Evolutionary conservation across 1,284 basidiomycete genomes (phyloP).

Genomic region (Apiotrichum mycotoxinovorans): DNA sequence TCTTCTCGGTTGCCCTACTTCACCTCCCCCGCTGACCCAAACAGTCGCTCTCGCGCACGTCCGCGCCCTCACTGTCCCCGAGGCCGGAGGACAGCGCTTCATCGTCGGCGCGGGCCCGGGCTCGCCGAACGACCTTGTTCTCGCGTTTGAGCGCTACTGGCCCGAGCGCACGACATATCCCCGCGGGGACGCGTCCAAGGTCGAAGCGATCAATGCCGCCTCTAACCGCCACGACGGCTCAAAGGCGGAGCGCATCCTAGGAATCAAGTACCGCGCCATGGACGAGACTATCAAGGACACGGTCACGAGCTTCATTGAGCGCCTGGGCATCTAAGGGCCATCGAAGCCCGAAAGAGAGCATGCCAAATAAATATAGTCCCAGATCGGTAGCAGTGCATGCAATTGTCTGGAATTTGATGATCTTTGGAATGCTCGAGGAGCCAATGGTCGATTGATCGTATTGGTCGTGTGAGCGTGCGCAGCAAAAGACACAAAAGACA

Average conservation of each 20-base stretch:
- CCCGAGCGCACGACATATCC: conserved; percentile 36
- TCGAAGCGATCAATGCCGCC: conserved; percentile 22
- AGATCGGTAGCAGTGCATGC: too few relatives aligned
- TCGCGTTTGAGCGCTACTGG: conserved; percentile 32
- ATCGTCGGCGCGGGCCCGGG: conserved; percentile 52
- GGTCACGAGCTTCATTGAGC: conserved; percentile 31
- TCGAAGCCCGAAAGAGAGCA: too few relatives aligned
- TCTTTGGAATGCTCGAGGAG: too few relatives aligned
- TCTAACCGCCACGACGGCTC: conserved; percentile 28
- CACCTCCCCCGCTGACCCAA: not conserved
- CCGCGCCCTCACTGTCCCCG: conserved; percentile 55
- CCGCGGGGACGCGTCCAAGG: conserved; percentile 32
- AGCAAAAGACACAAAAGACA: too few relatives aligned
- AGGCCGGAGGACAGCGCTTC: conserved; percentile 63
- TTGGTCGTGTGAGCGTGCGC: too few relatives aligned
- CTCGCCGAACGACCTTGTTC: conserved; percentile 35
- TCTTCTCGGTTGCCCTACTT: too few relatives aligned
- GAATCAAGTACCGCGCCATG: conserved; percentile 36
- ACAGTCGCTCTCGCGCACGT: conserved; percentile 59
- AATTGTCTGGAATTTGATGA: too few relatives aligned
- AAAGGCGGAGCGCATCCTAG: conserved; percentile 38
- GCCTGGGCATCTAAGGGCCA: not conserved
- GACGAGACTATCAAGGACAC: conserved; percentile 37
- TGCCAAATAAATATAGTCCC: too few relatives aligned
- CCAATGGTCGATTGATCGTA: too few relatives aligned